Base-by-base conservation (phyloP, 306 rosid species). In the Gleditsia sinensis region DNA sequence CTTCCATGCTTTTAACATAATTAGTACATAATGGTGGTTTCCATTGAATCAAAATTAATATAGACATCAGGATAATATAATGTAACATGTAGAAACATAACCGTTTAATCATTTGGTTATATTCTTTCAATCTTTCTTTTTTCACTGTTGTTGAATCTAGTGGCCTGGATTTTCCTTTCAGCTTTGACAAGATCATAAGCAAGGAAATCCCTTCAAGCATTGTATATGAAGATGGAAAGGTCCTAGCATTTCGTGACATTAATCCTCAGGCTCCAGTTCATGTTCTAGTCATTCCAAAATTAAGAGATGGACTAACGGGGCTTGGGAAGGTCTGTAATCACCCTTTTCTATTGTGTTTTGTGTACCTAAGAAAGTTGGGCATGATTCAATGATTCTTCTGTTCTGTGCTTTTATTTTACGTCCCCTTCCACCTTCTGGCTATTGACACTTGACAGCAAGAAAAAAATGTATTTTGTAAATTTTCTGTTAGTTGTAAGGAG, bases 241-340 rank as follows among this genome's bases (percentile, higher is more conserved):
- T 92, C 79, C 81, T 90, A 12, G 98, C 97, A 58, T 91, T 91
- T 75, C 86, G 97, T 19, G 98, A 93, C 75, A 78, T 91, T 39
- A 86, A 68, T 75, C 98, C 96, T 12, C 86, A 91, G 78, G 96
- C 98, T 82, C 97, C 96, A 3, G 97, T 93, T 83, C 98, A 91
- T 85, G 85, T 93, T 68, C 70, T 91, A 51, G 81, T 93, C 69
- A 88, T 93, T 85, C 97, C 98, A 68, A 93, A 93, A 85, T 23
- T 82, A 64, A 88, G 96, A 78, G 98, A 88, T 85, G 98, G 96
- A 51, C 43, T 93, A 70, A 89, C 96, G n/a, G 62, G 85, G 55
- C 97, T 93, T 17, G 88, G 88, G 32, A 86, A 91, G 95, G 98
- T 91, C 42, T 16, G 20, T 58, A 65, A 30, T 68, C 57, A 57